Evolutionary conservation across 805 yeast species (phyloP).

Genomic region (Wickerhamiella kurtzmanii): DNA sequence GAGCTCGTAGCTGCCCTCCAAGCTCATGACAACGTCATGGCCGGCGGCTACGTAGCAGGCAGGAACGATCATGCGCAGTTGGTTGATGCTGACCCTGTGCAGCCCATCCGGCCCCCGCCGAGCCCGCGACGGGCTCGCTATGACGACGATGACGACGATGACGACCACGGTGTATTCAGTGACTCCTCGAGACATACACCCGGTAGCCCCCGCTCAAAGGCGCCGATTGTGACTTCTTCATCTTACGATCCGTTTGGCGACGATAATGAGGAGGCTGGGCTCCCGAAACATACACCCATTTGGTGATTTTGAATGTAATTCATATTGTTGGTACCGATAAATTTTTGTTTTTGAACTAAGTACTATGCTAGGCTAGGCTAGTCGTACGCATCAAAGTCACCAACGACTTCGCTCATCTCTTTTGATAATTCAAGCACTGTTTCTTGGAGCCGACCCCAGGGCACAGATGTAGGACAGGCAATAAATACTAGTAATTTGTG

Average conservation of each 20-base stretch:
- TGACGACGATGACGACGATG: background rate
- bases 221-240: conserved; percentile 19
- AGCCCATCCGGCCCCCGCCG: conserved; percentile 24
- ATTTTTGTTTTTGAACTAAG: background rate
- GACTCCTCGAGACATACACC: conserved; percentile 5
- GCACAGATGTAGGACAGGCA: conserved; percentile 17
- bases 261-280: conserved; percentile 25
- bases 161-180: conserved; percentile 6
- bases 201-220: conserved; percentile 13
- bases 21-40: conserved; percentile 40
- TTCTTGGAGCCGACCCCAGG: conserved; percentile 15
- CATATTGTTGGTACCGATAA: background rate
- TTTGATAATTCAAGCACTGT: conserved; percentile 12
- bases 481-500: conserved; percentile 20
- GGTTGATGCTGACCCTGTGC: conserved; percentile 33
- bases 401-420: conserved; percentile 10
- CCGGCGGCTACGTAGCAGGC: conserved; percentile 3
- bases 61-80: conserved; percentile 26
- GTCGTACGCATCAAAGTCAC: conserved; percentile 4
- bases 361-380: too few relatives aligned
- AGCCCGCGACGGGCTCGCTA: conserved; percentile 12
- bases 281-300: conserved; percentile 18
- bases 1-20: conserved; percentile 66
- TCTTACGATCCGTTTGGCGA: conserved; percentile 41
- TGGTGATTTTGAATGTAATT: conserved; percentile 11